Evolutionary conservation across 768 basidiomycete genomes (phyloP), one percentile per base, ranked within the genome.

Genomic region (Lactarius evosmus): DNA sequence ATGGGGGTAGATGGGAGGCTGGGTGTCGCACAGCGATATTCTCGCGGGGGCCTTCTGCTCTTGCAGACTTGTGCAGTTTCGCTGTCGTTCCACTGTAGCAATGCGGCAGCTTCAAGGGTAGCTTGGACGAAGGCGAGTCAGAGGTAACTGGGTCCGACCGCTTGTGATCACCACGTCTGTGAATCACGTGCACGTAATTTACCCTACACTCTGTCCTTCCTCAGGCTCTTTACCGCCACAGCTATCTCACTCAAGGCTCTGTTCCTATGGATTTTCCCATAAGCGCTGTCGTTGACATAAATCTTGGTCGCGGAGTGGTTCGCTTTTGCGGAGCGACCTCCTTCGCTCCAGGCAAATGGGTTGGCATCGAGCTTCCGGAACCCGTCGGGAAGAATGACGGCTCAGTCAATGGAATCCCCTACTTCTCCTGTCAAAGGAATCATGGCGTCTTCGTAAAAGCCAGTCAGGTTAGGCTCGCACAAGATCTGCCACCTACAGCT

Each of bases 331-430:
- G 96, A 0, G 66, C 84, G 34, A 95, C 96, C 0, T 80, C 82
- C 2, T 98, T 98, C 74, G 83, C 91, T 25, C 75, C 85, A 1
- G 97, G 97, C 0, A 93, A 90, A 80, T 99, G 96, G 96, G 82
- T 97, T 56, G 97, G 97, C 11, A 85, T 98, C 58, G 95, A 96
- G 71, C 82, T 99, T 52, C 83, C 82, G 61, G 87, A 88, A 70
- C 75, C 84, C 8, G 88, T 84, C 51, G 97, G 97, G 41, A 99
- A 98, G 86, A 99, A 99, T 78, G 92, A 98, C 69, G 97, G 97
- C 1, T 83, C 85, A 1, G 89, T 99, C 8, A 79, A 87, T 38
- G 93, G 89, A 17, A 75, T 85, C 55, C 66, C 75, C 1, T 99
- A 98, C 77, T 99, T 99, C 74, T 79, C 77, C 19, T 98, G 94